Percentiles rank a stretch among this genome's conserved stretches.
Conservation (phyloP, 2,329 filamentous ascomycete species). For the Hypoxylon sp. region DNA sequence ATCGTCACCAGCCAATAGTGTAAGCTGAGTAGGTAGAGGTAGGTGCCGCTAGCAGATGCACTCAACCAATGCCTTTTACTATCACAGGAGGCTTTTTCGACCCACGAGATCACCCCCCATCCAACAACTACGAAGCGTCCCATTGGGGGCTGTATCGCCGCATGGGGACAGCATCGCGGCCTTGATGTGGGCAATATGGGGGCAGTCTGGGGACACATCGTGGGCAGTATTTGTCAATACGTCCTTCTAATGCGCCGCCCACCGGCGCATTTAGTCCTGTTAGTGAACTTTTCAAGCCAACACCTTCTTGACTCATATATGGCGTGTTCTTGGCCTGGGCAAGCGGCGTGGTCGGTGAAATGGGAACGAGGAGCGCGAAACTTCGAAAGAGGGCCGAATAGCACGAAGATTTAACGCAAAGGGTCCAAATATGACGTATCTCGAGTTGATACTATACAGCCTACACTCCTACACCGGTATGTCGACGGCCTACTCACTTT, state of each 20-base stretch:
- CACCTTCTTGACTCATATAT: background rate
- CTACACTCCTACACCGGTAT: background rate
- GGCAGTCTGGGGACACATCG: background rate
- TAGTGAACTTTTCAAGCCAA: background rate
- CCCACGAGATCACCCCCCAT: background rate
- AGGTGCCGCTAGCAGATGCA: background rate
- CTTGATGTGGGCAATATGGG: background rate
- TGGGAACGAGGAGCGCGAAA: background rate
- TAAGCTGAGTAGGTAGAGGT: constrained; percentile 3
- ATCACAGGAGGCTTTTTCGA: background rate
- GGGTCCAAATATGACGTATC: background rate
- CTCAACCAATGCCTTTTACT: background rate
- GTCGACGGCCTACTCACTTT: background rate
- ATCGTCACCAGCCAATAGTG: constrained; percentile 2
- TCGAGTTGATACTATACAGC: background rate
- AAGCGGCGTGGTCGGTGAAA: background rate
- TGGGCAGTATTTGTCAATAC: background rate
- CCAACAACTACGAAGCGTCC: background rate
- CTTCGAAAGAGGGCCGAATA: background rate
- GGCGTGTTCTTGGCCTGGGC: background rate
- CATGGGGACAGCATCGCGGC: background rate
- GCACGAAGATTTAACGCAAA: background rate
- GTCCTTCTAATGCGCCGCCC: background rate
- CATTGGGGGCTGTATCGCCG: background rate
- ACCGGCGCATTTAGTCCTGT: background rate